Percentiles rank a stretch among this genome's conserved stretches.
Evolutionary conservation across 1,284 basidiomycete genomes (phyloP).

Genomic region (Cerrena zonata): DNA sequence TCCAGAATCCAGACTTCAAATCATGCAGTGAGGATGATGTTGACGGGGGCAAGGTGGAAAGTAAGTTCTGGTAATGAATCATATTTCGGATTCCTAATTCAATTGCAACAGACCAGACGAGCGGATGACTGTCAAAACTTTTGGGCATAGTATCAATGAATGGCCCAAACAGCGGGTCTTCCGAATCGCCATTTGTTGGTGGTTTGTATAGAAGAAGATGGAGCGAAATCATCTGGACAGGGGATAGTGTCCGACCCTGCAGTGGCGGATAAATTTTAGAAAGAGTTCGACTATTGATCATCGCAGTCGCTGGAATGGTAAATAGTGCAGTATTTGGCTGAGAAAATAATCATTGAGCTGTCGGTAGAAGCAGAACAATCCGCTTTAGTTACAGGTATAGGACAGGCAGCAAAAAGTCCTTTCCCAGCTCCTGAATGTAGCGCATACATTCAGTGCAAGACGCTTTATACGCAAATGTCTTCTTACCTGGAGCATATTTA

Average conservation of each 20-base stretch:
- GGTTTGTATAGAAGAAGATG: conserved; percentile 40
- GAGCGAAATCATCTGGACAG: conserved; percentile 48
- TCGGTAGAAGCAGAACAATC: neutral
- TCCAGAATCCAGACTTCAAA: conserved; percentile 47
- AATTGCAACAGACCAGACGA: conserved; percentile 58
- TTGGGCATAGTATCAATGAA: conserved; percentile 72
- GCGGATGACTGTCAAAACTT: conserved; percentile 68
- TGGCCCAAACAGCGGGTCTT: conserved; percentile 61
- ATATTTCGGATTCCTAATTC: conserved; percentile 11
- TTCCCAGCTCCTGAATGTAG: conserved; percentile 52
- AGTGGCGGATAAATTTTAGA: conserved; percentile 42
- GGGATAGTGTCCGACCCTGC: conserved; percentile 36
- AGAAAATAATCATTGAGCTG: conserved; percentile 1
- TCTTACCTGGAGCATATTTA: conserved; percentile 25
- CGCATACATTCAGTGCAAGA: neutral
- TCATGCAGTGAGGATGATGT: conserved; percentile 41
- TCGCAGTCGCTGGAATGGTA: conserved; percentile 58
- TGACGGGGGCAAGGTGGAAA: conserved; percentile 47
- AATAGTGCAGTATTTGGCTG: conserved; percentile 58
- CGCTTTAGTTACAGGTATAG: conserved; percentile 35
- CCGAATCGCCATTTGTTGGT: conserved; percentile 30
- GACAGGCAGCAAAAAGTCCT: conserved; percentile 57
- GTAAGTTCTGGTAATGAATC: conserved; percentile 24
- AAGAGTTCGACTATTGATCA: conserved; percentile 70
- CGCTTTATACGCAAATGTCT: neutral